Conservation (phyloP, 139 green algal genomes). For the Bryopsis sp. region DNA sequence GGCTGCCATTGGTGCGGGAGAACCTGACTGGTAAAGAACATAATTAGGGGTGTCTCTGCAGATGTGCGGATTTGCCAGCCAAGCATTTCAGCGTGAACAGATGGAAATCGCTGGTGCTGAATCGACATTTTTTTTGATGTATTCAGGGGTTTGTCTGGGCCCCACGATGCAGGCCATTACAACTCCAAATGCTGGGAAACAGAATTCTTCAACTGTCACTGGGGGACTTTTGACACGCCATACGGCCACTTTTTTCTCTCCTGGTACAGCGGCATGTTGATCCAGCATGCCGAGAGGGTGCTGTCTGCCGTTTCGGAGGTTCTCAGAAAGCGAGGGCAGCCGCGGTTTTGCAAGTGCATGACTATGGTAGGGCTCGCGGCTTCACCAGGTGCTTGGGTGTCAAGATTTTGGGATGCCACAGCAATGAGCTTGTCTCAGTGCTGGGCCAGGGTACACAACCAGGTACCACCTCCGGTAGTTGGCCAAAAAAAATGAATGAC, state of each 20-base stretch:
- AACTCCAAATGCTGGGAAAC: slow-evolving; percentile 81
- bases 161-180: slow-evolving; percentile 90
- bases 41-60: background rate
- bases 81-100: too few relatives aligned
- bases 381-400: too few relatives aligned
- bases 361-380: too few relatives aligned
- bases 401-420: too few relatives aligned
- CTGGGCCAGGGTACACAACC: too few relatives aligned
- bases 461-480: too few relatives aligned
- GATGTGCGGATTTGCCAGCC: background rate
- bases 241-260: slow-evolving; percentile 92
- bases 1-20: slow-evolving; percentile 53
- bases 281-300: slow-evolving; percentile 76
- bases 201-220: slow-evolving; percentile 79
- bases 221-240: slow-evolving; percentile 71
- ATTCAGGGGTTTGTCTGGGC: slow-evolving; percentile 67
- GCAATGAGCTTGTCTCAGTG: too few relatives aligned
- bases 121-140: slow-evolving; percentile 6
- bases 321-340: slow-evolving; percentile 49
- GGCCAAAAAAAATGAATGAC: too few relatives aligned
- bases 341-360: slow-evolving; percentile 42
- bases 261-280: slow-evolving; percentile 83
- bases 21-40: slow-evolving; percentile 68
- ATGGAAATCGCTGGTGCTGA: too few relatives aligned
- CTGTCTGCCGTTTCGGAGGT: slow-evolving; percentile 50